A percentile compares a stretch with the other conserved stretches of the same genome.
Conservation (phyloP, 1,139 yeast species). For the Taiozyma sp. region DNA sequence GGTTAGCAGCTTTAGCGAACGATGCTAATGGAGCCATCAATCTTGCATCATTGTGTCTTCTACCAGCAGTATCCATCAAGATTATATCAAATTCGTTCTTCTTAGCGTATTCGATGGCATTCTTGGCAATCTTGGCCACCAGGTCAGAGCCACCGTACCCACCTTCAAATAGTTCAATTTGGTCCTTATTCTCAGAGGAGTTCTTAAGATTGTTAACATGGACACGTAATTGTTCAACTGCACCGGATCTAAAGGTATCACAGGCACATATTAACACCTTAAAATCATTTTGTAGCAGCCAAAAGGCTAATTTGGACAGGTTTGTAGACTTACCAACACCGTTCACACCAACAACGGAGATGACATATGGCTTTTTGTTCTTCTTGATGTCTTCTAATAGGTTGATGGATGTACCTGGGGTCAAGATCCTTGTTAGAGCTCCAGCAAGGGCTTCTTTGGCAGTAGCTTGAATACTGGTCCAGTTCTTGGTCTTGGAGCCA, state of each 20-base stretch:
- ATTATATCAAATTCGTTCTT: constrained; percentile 74
- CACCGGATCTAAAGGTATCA: constrained; percentile 97
- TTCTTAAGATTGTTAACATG: constrained; percentile 82
- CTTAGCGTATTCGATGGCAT: constrained; percentile 76
- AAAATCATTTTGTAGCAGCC: constrained; percentile 88
- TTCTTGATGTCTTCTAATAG: constrained; percentile 74
- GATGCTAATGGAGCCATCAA: constrained; percentile 94
- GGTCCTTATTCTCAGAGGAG: constrained; percentile 48
- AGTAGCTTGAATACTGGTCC: constrained; percentile 57
- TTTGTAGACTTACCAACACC: constrained; percentile 98
- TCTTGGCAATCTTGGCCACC: constrained; percentile 91
- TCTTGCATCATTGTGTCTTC: constrained; percentile 93
- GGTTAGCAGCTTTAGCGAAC: constrained; percentile 93
- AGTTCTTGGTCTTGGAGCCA: constrained; percentile 61
- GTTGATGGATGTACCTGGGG: constrained; percentile 91
- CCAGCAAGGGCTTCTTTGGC: constrained; percentile 65
- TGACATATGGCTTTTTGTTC: constrained; percentile 70
- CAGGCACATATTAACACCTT: constrained; percentile 92
- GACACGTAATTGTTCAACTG: constrained; percentile 92
- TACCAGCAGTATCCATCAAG: constrained; percentile 94
- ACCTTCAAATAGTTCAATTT: constrained; percentile 81
- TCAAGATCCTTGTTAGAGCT: constrained; percentile 74
- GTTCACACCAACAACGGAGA: constrained; percentile 95
- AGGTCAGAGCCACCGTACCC: constrained; percentile 96
- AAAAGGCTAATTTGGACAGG: constrained; percentile 87